Evolutionary conservation across 352 stramenopile species (phyloP).

Genomic region (Phytophthora idaei): DNA sequence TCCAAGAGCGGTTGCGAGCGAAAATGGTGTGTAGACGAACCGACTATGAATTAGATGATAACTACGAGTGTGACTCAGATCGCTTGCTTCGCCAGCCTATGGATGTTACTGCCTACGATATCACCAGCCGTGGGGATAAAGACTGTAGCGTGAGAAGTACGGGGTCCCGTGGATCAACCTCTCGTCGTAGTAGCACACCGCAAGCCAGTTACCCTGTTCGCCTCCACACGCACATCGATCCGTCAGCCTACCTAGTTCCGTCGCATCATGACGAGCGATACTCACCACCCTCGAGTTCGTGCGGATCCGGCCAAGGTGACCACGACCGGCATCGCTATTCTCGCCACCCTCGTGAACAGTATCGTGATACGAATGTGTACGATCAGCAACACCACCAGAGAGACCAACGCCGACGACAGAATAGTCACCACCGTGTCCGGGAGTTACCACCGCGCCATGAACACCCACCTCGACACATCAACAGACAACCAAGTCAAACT

Average conservation of each 20-base stretch:
- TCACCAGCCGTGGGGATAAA: constrained; percentile 16
- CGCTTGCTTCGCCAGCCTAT: constrained; percentile 19
- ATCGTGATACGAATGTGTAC: constrained; percentile 22
- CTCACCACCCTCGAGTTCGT: constrained; percentile 13
- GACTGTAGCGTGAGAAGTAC: constrained; percentile 1
- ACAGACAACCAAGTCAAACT: constrained; percentile 7
- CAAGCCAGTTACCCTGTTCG: constrained; percentile 20
- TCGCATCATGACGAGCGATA: constrained; percentile 19
- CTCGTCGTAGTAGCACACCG: constrained; percentile 6
- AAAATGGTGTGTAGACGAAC: constrained; percentile 60
- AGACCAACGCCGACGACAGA: constrained; percentile 19
- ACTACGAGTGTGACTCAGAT: constrained; percentile 24
- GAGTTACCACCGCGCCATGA: constrained; percentile 21
- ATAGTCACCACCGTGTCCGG: constrained; percentile 20
- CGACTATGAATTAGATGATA: constrained; percentile 27
- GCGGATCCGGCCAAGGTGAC: constrained; percentile 2
- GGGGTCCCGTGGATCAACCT: constrained; percentile 4
- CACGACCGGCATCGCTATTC: constrained; percentile 19
- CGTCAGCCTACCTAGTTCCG: constrained; percentile 28
- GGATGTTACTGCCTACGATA: constrained; percentile 25
- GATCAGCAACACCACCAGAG: constrained; percentile 17
- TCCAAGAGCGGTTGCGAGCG: constrained; percentile 70
- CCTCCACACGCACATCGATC: constrained; percentile 41
- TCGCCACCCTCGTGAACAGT: constrained; percentile 23
- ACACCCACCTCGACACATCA: constrained; percentile 11